Evolutionary conservation across 2,329 filamentous ascomycete species (phyloP).

Genomic region (Ophiostoma ips): DNA sequence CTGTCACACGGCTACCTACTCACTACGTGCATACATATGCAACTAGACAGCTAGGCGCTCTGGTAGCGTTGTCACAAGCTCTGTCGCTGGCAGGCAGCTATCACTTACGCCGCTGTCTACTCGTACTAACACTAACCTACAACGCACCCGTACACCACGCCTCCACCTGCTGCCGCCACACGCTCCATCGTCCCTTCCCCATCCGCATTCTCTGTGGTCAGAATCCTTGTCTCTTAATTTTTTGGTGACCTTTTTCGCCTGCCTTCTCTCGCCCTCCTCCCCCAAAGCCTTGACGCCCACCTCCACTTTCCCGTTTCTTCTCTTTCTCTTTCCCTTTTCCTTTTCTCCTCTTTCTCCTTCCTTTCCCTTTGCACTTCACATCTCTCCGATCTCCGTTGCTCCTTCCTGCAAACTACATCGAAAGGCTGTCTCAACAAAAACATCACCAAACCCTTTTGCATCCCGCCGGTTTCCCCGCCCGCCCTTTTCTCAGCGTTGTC

Average conservation of each 20-base stretch:
- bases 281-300: background rate
- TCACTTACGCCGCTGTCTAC: constrained; percentile 2
- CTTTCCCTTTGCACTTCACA: background rate
- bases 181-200: background rate
- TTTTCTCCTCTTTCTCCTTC: background rate
- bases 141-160: background rate
- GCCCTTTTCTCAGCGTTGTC: background rate
- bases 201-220: background rate
- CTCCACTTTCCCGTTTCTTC: background rate
- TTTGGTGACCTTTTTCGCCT: constrained; percentile 2
- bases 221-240: background rate
- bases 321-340: background rate
- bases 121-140: background rate
- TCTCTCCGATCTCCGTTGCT: background rate
- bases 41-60: background rate
- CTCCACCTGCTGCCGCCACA: background rate
- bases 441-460: background rate
- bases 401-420: background rate
- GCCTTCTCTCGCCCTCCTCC: background rate
- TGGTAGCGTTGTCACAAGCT: background rate
- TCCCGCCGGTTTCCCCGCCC: no score
- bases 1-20: background rate
- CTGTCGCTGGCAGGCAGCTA: constrained; percentile 4
- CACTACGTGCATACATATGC: background rate
- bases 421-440: background rate